Conservation (phyloP, 2,329 filamentous ascomycete genomes). For the Magnaporthiopsis poae region DNA sequence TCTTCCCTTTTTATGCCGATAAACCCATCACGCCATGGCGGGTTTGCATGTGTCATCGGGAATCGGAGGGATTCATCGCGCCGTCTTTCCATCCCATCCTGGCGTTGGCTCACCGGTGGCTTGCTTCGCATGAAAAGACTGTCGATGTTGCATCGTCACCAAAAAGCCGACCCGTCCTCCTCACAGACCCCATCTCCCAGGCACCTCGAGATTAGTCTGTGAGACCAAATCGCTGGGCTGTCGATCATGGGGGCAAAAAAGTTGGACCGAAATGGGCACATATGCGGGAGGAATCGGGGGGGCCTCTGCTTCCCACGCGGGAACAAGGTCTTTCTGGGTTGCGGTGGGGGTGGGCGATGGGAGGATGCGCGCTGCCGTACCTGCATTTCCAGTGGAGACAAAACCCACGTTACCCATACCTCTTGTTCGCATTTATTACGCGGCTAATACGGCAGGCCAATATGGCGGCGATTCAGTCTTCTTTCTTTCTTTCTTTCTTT, state of each 20-base stretch:
- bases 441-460: background rate
- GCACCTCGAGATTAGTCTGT: background rate
- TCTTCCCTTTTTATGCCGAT: background rate
- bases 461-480: background rate
- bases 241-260: background rate
- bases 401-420: background rate
- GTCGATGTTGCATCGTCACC: background rate
- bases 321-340: background rate
- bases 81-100: background rate
- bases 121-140: background rate
- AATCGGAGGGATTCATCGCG: background rate
- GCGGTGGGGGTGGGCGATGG: background rate
- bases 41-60: too few relatives aligned
- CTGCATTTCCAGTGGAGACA: background rate
- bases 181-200: too few relatives aligned
- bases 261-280: background rate
- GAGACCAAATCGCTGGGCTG: background rate
- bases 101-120: background rate
- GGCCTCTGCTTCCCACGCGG: background rate
- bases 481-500: background rate
- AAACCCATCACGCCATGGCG: background rate
- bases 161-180: background rate
- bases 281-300: background rate
- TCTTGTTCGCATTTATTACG: background rate
- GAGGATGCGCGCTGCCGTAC: background rate